A percentile compares a stretch with the other conserved stretches of the same genome.
Conservation (phyloP, 495 filamentous ascomycete genomes). For the Hypoxylon fuscum region DNA sequence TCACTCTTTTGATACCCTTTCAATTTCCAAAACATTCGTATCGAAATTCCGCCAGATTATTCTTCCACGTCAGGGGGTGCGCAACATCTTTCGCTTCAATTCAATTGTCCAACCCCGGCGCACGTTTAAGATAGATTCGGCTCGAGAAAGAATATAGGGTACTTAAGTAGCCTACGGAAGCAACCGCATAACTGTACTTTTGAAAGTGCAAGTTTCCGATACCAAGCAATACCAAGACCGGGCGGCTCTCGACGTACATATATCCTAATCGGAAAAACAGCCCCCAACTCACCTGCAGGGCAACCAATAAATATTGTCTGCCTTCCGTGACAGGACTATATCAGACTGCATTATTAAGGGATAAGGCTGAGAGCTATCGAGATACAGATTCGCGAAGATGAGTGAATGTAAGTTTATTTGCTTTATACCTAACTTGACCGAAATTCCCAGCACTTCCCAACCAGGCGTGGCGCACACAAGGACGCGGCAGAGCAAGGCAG, state of each 20-base stretch:
- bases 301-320: constrained; percentile 14
- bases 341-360: not conserved
- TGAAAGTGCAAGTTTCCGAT: constrained; percentile 5
- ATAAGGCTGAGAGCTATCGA: constrained; percentile 23
- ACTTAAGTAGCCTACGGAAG: too few species aligned
- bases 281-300: constrained; percentile 32
- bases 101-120: too few species aligned
- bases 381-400: constrained; percentile 22
- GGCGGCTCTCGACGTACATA: constrained; percentile 7
- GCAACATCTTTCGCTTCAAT: too few species aligned
- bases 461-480: constrained; percentile 11
- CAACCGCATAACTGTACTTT: constrained; percentile 3
- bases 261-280: constrained; percentile 20
- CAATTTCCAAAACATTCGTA: too few species aligned
- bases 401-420: constrained; percentile 33
- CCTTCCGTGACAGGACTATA: not conserved
- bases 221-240: not conserved
- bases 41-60: too few species aligned
- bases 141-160: too few species aligned
- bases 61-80: too few species aligned
- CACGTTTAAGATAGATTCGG: too few species aligned
- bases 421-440: not conserved
- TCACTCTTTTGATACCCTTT: too few species aligned
- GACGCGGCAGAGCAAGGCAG: constrained; percentile 17
- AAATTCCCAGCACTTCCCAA: constrained; percentile 1